Evolutionary conservation across 805 yeast species (phyloP), one percentile per base, ranked within the genome.

Genomic region (Metschnikowia bowlesiae): DNA sequence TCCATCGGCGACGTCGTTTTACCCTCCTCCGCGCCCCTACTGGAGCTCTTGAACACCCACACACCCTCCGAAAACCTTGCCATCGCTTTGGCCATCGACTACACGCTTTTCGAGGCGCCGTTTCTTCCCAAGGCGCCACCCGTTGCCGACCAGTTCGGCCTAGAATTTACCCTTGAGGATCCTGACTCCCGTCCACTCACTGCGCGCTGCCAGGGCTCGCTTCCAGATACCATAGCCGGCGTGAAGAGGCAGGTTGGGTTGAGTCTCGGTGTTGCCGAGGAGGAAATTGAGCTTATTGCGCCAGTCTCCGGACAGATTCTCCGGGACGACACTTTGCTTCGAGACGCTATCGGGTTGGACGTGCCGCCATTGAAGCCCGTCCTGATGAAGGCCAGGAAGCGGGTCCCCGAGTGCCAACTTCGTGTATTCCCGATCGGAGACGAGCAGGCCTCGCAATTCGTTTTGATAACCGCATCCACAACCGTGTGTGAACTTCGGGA

Each of bases 341-440:
- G 54, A 8, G 46, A 54, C 7, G 51, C 54, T 1, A 29, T 65
- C 6, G 32, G 50, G 13, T 50, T 69, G 9, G 73, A 69, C 52
- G 69, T 69, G 8, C 50, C 63, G 1, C 74, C 73, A 0, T 46
- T 54, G 16, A 33, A 39, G 1, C 57, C 63, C 3, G 63, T 65
- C 8, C 47, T 39, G 5, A 44, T 47, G 3, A 36, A 34, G 11
- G 35, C 49, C 4, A 37, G 31, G 16, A 44, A 16, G 13, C 40
- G 30, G 6, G 22, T 30, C 10, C 31, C 47, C 30, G 10, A 16
- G 16, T 44, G 8, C 34, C 6, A 14, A 13, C 14, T 44, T 33
- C 46, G 40, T 8, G n/a, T 44, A 8, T 36, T 44, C 8, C 32
- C 34, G 8, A 10, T 44, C 11, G 46, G 33, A 16, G 40, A 36